Conservation (phyloP, 2,329 filamentous ascomycete genomes). For the Fusarium odoratissimum region DNA sequence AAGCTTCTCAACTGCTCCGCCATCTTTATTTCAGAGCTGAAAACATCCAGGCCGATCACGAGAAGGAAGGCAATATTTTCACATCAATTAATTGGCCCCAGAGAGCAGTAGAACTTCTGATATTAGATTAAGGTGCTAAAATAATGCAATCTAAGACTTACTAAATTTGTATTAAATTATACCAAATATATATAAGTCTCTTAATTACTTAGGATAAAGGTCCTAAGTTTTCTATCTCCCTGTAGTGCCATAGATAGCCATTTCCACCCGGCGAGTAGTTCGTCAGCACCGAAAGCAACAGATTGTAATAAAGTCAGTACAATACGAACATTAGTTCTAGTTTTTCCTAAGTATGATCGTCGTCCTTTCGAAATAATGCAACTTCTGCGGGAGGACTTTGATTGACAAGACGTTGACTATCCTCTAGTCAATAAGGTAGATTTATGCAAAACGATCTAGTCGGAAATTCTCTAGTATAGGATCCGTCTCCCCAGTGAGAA, state of each 20-base stretch:
- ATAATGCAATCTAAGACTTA: no score
- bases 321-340: no score
- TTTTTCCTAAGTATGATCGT: not conserved
- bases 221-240: no score
- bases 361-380: not conserved
- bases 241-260: no score
- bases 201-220: no score
- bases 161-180: no score
- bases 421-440: no score
- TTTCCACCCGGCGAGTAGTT: not conserved
- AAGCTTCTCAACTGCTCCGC: no score
- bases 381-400: not conserved
- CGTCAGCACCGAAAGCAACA: not conserved
- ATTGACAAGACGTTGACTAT: not conserved
- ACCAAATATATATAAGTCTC: no score
- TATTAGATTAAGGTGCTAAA: no score
- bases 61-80: not conserved
- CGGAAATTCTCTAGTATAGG: not conserved
- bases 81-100: no score
- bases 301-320: not conserved
- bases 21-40: not conserved
- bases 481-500: not conserved
- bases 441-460: not conserved
- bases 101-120: no score
- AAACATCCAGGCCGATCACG: not conserved